Conservation (phyloP, 352 stramenopile species). For the Phytophthora idaei region DNA sequence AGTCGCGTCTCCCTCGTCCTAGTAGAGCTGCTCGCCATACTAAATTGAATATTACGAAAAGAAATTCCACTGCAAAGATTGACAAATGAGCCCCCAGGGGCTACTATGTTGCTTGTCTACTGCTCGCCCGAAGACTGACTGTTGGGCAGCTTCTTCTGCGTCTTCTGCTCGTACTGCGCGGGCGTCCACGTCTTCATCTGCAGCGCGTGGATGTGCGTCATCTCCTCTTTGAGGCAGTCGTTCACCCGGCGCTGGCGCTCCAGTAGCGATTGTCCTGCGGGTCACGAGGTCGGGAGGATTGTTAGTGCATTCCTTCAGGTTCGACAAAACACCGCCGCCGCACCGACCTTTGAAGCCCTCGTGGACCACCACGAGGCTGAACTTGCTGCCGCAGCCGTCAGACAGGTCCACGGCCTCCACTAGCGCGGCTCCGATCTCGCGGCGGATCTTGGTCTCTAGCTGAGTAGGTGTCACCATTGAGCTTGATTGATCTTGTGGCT, state of each 20-base stretch:
- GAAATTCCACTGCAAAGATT: conserved; percentile 2
- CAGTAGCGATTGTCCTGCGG: conserved; percentile 68
- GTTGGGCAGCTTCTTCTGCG: conserved; percentile 54
- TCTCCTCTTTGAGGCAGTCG: conserved; percentile 82
- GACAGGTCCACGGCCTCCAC: conserved; percentile 83
- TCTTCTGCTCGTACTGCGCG: conserved; percentile 85
- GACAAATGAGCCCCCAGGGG: not conserved
- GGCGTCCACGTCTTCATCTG: conserved; percentile 90
- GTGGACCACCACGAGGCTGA: conserved; percentile 84
- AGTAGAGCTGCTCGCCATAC: conserved; percentile 15
- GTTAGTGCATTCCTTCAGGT: not conserved
- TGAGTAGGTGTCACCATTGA: conserved; percentile 54
- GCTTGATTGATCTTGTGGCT: no score
- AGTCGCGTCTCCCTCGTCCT: conserved; percentile 6
- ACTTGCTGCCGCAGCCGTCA: conserved; percentile 84
- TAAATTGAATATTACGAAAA: conserved; percentile 4
- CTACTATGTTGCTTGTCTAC: conserved; percentile 30
- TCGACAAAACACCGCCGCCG: not conserved
- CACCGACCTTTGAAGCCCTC: conserved; percentile 73
- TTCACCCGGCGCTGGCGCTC: conserved; percentile 82
- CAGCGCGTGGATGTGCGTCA: conserved; percentile 84
- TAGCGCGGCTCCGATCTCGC: conserved; percentile 64
- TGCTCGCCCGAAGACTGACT: conserved; percentile 62
- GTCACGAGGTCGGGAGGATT: not conserved
- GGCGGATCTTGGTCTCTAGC: conserved; percentile 61